A percentile compares a stretch with the other conserved stretches of the same genome.
Conservation (phyloP, 2,329 filamentous ascomycete genomes). For the Phialophora verrucosa region DNA sequence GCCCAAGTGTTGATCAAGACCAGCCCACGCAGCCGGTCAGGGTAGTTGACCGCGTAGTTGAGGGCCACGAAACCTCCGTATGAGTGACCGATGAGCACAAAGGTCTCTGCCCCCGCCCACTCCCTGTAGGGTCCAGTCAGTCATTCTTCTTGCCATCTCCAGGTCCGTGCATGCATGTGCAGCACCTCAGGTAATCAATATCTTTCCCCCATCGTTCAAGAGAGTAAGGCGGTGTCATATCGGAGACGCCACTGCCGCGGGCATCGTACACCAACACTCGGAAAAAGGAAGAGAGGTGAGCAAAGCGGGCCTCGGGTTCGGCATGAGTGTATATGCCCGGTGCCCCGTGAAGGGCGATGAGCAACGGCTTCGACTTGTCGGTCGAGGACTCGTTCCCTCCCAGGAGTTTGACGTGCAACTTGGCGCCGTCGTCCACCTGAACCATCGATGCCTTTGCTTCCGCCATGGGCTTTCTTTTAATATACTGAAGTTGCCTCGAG, state of each 20-base stretch:
- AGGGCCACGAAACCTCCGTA: constrained; percentile 31
- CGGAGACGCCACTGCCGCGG: constrained; percentile 25
- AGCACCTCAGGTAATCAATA: constrained; percentile 29
- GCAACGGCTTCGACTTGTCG: constrained; percentile 18
- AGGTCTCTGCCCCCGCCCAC: constrained; percentile 23
- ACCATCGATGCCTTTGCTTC: constrained; percentile 7
- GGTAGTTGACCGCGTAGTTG: constrained; percentile 25
- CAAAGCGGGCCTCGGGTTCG: constrained; percentile 21
- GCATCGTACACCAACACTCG: constrained; percentile 30
- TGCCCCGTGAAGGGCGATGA: constrained; percentile 28
- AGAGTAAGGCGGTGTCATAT: constrained; percentile 18
- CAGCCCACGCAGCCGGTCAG: constrained; percentile 12
- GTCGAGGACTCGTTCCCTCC: constrained; percentile 1
- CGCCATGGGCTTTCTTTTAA: neutral
- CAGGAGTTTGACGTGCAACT: constrained; percentile 23
- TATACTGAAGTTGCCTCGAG: no score
- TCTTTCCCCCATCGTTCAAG: constrained; percentile 32
- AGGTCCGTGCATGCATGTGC: neutral
- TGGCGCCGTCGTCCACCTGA: constrained; percentile 27
- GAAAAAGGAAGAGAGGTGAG: constrained; percentile 18
- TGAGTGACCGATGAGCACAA: constrained; percentile 25
- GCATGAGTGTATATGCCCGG: constrained; percentile 22
- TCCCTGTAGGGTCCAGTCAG: neutral
- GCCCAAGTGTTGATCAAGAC: constrained; percentile 25
- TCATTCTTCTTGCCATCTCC: neutral